phyloP scores from a whole-genome alignment of 192 early-diverging fungal genomes.

The Entomortierella lignicola region DNA sequence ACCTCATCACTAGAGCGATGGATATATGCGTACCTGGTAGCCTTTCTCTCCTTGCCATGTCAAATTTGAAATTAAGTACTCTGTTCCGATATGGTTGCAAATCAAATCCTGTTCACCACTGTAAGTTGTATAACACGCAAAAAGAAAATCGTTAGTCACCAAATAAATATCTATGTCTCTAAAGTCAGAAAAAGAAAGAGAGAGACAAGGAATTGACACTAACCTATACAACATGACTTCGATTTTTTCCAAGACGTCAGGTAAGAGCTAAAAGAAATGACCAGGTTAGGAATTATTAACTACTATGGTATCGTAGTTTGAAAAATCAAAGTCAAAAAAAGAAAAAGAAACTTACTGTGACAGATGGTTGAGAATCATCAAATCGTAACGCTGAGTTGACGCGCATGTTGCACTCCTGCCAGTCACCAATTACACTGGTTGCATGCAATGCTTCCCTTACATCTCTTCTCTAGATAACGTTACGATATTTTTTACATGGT shows the following conservation, averaged over 20 bases:
- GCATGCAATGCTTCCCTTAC: slow-evolving; percentile 71
- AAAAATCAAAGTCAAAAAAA: too few species aligned
- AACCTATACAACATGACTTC: slow-evolving; percentile 75
- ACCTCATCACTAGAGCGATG: neutral
- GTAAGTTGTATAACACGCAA: neutral
- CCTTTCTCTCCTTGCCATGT: slow-evolving; percentile 73
- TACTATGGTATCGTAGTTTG: too few species aligned
- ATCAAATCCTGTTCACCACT: slow-evolving; percentile 86
- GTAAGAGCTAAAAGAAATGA: slow-evolving; percentile 65
- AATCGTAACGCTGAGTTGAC: slow-evolving; percentile 58
- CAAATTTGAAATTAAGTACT: slow-evolving; percentile 73
- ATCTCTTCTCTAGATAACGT: slow-evolving; percentile 54
- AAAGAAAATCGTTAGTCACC: neutral
- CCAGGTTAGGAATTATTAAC: too few species aligned
- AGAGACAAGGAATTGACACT: neutral
- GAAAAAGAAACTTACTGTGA: slow-evolving; percentile 63
- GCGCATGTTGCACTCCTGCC: slow-evolving; percentile 71
- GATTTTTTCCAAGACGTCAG: slow-evolving; percentile 66
- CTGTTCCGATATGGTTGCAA: slow-evolving; percentile 80
- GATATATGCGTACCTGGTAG: slow-evolving; percentile 56
- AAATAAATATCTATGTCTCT: too few species aligned
- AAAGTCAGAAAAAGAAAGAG: neutral
- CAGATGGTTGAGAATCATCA: slow-evolving; percentile 68
- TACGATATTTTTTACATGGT: neutral
- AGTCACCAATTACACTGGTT: slow-evolving; percentile 42